These are phyloP conservation scores for Lyophyllum decastes DNA, from an alignment of 768 basidiomycete genomes.

Conservation along the genomic window DNA sequence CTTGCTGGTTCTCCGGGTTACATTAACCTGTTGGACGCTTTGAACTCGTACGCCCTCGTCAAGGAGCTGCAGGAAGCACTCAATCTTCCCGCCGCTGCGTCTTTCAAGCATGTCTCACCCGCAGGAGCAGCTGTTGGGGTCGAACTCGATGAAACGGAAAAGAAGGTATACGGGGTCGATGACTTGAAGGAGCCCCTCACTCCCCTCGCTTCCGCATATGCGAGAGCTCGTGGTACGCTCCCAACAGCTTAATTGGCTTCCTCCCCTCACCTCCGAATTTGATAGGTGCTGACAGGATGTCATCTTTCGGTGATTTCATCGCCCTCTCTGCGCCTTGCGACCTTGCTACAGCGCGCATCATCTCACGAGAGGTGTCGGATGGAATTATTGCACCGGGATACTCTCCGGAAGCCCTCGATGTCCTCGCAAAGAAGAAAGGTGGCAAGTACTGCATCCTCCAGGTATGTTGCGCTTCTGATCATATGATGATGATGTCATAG, in stretches of 20 bases:
- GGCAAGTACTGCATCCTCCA: conserved; percentile 98
- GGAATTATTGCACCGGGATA: conserved; percentile 98
- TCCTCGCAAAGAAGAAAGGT: conserved; percentile 93
- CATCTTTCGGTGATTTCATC: conserved; percentile 98
- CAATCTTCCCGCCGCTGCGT: conserved; percentile 90
- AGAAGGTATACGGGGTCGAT: conserved; percentile 94
- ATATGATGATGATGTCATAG: neutral
- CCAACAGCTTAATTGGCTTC: neutral
- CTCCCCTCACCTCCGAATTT: conserved; percentile 4
- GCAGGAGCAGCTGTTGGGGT: conserved; percentile 95
- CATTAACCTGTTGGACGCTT: conserved; percentile 96
- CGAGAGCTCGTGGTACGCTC: conserved; percentile 83
- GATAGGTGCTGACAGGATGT: conserved; percentile 96
- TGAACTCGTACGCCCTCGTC: conserved; percentile 96
- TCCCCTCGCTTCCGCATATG: conserved; percentile 89
- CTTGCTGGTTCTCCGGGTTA: conserved; percentile 95
- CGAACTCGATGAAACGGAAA: conserved; percentile 78
- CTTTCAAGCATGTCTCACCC: conserved; percentile 99
- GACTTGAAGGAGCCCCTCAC: conserved; percentile 91
- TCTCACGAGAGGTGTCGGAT: conserved; percentile 98
- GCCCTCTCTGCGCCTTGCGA: conserved; percentile 93
- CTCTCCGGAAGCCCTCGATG: conserved; percentile 81
- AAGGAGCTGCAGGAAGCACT: conserved; percentile 90
- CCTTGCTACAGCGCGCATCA: conserved; percentile 91
- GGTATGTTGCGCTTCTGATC: conserved; percentile 39